These are phyloP conservation scores for Globisporangium cylindrosporum DNA, from an alignment of 352 stramenopile species.

Conservation along the genomic window DNA sequence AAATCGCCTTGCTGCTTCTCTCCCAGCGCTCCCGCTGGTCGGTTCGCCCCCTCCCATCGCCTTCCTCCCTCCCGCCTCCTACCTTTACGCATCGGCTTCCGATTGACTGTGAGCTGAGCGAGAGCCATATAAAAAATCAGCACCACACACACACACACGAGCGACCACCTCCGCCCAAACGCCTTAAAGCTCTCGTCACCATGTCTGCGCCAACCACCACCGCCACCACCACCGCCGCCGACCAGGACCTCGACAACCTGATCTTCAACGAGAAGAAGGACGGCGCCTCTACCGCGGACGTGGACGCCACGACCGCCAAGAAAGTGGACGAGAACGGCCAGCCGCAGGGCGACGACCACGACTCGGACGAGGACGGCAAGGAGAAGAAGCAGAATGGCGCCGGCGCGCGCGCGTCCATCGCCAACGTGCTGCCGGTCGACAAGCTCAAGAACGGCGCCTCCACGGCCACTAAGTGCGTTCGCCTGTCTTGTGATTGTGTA, in stretches of 20 bases:
- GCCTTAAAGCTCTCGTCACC: background rate
- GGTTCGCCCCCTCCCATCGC: background rate
- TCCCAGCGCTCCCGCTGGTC: background rate
- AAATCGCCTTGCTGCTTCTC: background rate
- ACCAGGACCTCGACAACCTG: slow-evolving; percentile 81
- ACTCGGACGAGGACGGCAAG: slow-evolving; percentile 44
- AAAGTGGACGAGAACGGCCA: slow-evolving; percentile 21
- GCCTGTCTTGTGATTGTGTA: background rate
- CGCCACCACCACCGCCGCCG: slow-evolving; percentile 18
- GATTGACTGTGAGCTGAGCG: background rate
- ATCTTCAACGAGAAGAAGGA: slow-evolving; percentile 82
- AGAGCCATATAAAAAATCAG: background rate
- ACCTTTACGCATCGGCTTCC: background rate
- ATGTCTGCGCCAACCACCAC: slow-evolving; percentile 11
- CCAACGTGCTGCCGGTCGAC: slow-evolving; percentile 81
- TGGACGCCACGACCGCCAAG: slow-evolving; percentile 23
- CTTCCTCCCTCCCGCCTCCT: background rate
- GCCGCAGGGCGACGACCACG: slow-evolving; percentile 28
- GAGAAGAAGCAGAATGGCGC: slow-evolving; percentile 38
- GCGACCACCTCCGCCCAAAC: background rate
- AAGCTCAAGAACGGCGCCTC: slow-evolving; percentile 88
- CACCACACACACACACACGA: background rate
- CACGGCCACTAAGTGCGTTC: slow-evolving; percentile 67
- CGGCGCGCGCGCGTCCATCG: slow-evolving; percentile 52
- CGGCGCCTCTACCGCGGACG: slow-evolving; percentile 15